Conservation (phyloP, 2,329 filamentous ascomycete genomes). For the Thelonectria discophora region DNA sequence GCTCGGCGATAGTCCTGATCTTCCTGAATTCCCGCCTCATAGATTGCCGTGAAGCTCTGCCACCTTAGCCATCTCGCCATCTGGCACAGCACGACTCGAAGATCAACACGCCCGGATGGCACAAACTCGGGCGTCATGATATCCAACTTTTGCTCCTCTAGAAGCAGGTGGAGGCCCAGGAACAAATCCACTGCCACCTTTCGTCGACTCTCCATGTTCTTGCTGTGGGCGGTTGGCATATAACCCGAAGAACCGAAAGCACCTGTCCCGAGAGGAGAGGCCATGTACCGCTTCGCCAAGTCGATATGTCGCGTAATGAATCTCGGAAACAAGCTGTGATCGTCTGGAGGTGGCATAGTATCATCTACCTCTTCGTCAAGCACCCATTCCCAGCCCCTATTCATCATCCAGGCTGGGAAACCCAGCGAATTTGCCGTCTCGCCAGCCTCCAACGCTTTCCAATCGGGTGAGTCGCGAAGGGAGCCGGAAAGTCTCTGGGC, state of each 20-base stretch:
- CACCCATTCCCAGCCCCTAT: constrained; percentile 76
- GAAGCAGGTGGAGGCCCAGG: constrained; percentile 82
- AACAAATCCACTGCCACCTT: constrained; percentile 73
- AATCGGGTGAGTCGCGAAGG: constrained; percentile 53
- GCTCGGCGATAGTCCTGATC: constrained; percentile 53
- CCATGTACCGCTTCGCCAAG: constrained; percentile 72
- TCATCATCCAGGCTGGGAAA: constrained; percentile 67
- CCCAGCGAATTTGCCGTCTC: constrained; percentile 59
- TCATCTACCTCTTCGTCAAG: constrained; percentile 62
- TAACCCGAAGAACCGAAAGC: constrained; percentile 66
- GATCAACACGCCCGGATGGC: constrained; percentile 55
- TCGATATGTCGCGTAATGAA: constrained; percentile 64
- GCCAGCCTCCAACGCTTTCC: constrained; percentile 57
- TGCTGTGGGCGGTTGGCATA: constrained; percentile 67
- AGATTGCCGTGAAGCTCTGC: constrained; percentile 57
- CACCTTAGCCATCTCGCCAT: constrained; percentile 85
- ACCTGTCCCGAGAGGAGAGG: constrained; percentile 64
- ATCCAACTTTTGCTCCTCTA: constrained; percentile 88
- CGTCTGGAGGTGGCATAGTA: constrained; percentile 37
- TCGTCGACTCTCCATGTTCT: constrained; percentile 64
- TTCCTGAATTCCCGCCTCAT: constrained; percentile 63
- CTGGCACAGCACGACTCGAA: constrained; percentile 82
- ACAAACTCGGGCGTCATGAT: constrained; percentile 59
- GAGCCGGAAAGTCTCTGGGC: constrained; percentile 49
- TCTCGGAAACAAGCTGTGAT: constrained; percentile 39